Evolutionary conservation across 2,329 filamentous ascomycete genomes (phyloP).

Genomic region (Fusarium denticulatum): DNA sequence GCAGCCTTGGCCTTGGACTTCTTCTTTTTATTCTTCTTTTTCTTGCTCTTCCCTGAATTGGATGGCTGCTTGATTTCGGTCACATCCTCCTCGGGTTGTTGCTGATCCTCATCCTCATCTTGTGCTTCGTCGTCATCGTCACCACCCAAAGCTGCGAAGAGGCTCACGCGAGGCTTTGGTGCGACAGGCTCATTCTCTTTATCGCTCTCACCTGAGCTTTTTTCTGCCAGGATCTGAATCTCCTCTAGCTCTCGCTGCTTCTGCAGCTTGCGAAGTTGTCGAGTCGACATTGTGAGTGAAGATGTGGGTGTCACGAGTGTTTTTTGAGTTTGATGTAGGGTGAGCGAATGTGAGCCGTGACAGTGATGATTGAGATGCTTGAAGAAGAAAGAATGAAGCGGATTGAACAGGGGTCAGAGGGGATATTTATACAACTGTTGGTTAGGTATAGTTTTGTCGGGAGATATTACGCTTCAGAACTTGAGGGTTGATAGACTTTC

Average conservation of each 20-base stretch:
- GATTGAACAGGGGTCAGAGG: not conserved
- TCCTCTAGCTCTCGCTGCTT: slow-evolving; percentile 59
- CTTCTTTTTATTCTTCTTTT: slow-evolving; percentile 54
- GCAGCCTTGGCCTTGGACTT: slow-evolving; percentile 42
- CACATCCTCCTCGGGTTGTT: slow-evolving; percentile 25
- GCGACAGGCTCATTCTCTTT: slow-evolving; percentile 44
- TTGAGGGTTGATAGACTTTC: not conserved
- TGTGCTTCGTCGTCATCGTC: slow-evolving; percentile 54
- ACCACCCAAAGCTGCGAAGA: slow-evolving; percentile 64
- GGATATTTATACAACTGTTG: not conserved
- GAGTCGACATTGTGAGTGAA: slow-evolving; percentile 57
- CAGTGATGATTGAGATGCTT: not conserved
- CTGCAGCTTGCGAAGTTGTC: slow-evolving; percentile 63
- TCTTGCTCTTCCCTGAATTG: slow-evolving; percentile 49
- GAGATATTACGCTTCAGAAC: not conserved
- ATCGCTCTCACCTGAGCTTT: slow-evolving; percentile 45
- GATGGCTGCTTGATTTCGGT: slow-evolving; percentile 25
- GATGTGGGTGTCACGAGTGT: not conserved
- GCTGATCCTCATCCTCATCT: slow-evolving; percentile 47
- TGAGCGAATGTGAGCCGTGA: slow-evolving; percentile 15
- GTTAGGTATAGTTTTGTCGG: not conserved
- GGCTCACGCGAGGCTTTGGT: slow-evolving; percentile 54
- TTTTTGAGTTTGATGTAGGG: slow-evolving; percentile 6
- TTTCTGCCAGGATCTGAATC: slow-evolving; percentile 16
- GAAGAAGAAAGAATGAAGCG: not conserved